Evolutionary conservation across 2,329 filamentous ascomycete species (phyloP), one percentile per base, ranked within the genome.

Genomic region (Paraphaeosphaeria minitans): DNA sequence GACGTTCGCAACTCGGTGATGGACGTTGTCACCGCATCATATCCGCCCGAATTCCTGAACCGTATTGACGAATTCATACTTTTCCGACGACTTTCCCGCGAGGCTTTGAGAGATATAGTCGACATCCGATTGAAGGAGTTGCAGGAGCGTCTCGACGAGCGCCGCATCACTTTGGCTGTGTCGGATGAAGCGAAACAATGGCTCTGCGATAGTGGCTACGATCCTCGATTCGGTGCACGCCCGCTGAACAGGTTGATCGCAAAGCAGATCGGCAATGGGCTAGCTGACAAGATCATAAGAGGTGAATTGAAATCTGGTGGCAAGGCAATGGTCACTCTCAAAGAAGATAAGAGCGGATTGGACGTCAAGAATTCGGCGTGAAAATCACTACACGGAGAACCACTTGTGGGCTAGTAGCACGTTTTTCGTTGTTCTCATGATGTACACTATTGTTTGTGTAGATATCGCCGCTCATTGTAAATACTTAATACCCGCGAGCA

Each of bases 11-110:
- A 85, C 58, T 88, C 91, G 0, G 93, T 98, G 55, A 93, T 98
- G 88, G 91, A 96, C 70, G 88, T 96, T 16, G 93, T 98, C 1
- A 83, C 89, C 19, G 77, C 83, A 9, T 79, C 83, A 1, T 89
- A 97, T 74, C 88, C 94, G 5, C 95, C 95, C 3, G 95, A 98
- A 75, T 99, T 98, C 82, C 85, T 98, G 64, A 98, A 99, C 80
- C 87, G 95, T 21, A 92, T 98, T 62, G 94, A 98, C 77, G 94
- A 96, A 61, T 97, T 98, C 80, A 97, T 98, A 75, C 82, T 98
- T 72, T 98, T 98, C 83, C 94, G 93, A 78, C 87, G 94, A 9
- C 85, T 98, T 2, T 91, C 92, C 0, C 84, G 84, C 31, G 81
- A 84, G 19, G 93, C 94, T 16, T 84, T 98, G 57, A 85, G 92